Evolutionary conservation across 495 filamentous ascomycete genomes (phyloP), one percentile per base, ranked within the genome.

Genomic region (Penicillium fimorum): DNA sequence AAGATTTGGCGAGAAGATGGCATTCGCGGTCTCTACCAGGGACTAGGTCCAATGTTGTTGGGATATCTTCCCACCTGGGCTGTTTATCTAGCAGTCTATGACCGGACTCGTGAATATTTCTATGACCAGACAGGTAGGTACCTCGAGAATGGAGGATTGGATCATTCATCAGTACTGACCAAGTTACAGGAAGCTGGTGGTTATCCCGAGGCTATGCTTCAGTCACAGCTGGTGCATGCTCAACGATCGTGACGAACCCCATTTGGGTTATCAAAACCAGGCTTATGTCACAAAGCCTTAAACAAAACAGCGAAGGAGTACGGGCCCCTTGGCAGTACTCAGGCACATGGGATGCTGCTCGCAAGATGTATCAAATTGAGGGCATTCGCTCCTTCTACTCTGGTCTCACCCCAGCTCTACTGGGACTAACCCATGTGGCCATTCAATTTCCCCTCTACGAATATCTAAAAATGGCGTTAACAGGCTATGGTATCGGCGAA

Each of bases 241-340:
- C 91, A 52, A 97, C 95, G 4, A 82, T 97, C 58, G 89, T 82
- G 53, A 99, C 94, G n/a, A 99, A 99, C 71, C 94, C 94, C 0
- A 99, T 99, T 55, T 99, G 94, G 94, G 95, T 99, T 27, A 96
- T 99, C 74, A 99, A 99, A 69, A 99, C 94, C 32, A 82, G 94
- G 57, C 81, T 99, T 38, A 97, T 97, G 93, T 94, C 95, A 4
- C 93, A 97, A 64, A 83, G 78, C 53, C 65, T 75, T 32, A 75
- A 66, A 44, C 69, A 78, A 12, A 73, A 76, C 38, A 71, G 61
- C 22, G 80, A 84, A 59, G 80, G 84, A 67, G 66, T 79, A 58
- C 71, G 84, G 70, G 79, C 86, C 10, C 91, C 92, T 27, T 97
- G 92, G 90, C 87, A 96, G 66, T 99, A 99, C 67, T 82, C 71